phyloP scores from a whole-genome alignment of 2,329 filamentous ascomycete species.

The Fusarium sambucinum region DNA sequence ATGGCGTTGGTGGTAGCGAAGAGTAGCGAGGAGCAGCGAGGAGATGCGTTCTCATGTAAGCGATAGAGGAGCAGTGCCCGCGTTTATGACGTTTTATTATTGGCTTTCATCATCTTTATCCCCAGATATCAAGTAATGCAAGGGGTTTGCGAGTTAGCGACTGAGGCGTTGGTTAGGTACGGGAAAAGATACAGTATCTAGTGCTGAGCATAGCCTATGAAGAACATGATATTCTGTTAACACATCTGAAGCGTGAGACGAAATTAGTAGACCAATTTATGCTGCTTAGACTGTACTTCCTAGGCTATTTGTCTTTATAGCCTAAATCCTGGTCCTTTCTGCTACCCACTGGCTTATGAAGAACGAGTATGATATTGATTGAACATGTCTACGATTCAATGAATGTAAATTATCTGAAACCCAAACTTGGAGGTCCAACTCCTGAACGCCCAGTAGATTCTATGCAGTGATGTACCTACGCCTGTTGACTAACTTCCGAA shows the following conservation, averaged over 20 bases:
- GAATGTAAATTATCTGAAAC: not conserved
- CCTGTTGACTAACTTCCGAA: not conserved
- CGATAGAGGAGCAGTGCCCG: conserved; percentile 9
- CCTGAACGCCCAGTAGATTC: conserved; percentile 36
- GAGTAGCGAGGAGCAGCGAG: conserved; percentile 23
- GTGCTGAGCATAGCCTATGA: conserved; percentile 27
- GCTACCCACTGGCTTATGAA: too few species aligned
- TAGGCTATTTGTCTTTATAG: too few species aligned
- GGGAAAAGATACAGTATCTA: conserved; percentile 25
- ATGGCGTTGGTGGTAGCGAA: conserved; percentile 47
- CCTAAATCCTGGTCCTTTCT: too few species aligned
- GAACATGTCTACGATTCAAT: not conserved
- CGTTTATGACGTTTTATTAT: conserved; percentile 13
- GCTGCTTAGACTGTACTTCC: not conserved
- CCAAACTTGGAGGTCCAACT: conserved; percentile 12
- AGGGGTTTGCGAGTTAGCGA: conserved; percentile 30
- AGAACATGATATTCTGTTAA: conserved; percentile 1
- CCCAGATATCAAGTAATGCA: conserved; percentile 24
- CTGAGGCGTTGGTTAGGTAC: conserved; percentile 40
- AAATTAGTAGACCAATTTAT: not conserved
- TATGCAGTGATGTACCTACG: not conserved
- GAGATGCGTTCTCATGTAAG: conserved; percentile 18
- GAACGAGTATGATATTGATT: too few species aligned
- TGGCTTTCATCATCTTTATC: conserved; percentile 8
- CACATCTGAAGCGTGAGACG: not conserved